Evolutionary conservation across 2,329 filamentous ascomycete species (phyloP).

Genomic region (Fusarium bulbicola): DNA sequence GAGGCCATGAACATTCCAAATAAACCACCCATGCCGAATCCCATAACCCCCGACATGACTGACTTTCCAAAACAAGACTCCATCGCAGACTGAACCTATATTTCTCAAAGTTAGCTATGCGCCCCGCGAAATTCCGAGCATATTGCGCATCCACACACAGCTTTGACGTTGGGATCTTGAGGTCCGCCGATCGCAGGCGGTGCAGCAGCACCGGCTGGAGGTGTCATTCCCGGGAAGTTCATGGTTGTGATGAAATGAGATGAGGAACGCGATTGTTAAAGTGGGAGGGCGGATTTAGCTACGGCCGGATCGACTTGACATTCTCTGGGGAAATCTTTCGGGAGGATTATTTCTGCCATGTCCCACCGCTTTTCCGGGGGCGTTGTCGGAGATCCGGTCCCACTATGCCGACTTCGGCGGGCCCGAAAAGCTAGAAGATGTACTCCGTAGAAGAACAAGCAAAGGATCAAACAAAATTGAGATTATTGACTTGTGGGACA

Average conservation of each 20-base stretch:
- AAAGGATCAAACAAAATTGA: not conserved
- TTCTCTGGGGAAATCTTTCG: constrained; percentile 36
- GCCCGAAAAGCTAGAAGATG: not conserved
- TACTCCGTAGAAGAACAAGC: not conserved
- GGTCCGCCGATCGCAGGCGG: constrained; percentile 44
- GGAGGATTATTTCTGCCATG: constrained; percentile 52
- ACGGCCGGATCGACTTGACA: constrained; percentile 21
- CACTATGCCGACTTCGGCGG: constrained; percentile 32
- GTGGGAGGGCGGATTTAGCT: constrained; percentile 30
- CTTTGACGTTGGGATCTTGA: constrained; percentile 63
- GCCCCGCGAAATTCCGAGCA: not conserved
- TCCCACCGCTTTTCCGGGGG: constrained; percentile 47
- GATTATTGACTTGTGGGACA: not conserved
- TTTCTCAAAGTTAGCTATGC: constrained; percentile 6
- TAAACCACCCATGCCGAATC: constrained; percentile 90
- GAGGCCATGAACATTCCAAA: constrained; percentile 99
- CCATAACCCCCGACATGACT: constrained; percentile 89
- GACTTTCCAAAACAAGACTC: constrained; percentile 93
- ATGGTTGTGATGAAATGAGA: constrained; percentile 41
- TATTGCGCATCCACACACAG: constrained; percentile 47
- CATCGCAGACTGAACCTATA: constrained; percentile 83
- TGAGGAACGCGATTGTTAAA: not conserved
- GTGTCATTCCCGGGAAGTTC: constrained; percentile 51
- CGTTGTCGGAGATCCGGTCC: constrained; percentile 29
- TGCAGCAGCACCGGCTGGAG: constrained; percentile 37